A percentile compares a stretch with the other conserved stretches of the same genome.
These are phyloP conservation scores for Dactylis glomerata DNA, from an alignment of 176 grass and related monocot species.

Conservation along the genomic window DNA sequence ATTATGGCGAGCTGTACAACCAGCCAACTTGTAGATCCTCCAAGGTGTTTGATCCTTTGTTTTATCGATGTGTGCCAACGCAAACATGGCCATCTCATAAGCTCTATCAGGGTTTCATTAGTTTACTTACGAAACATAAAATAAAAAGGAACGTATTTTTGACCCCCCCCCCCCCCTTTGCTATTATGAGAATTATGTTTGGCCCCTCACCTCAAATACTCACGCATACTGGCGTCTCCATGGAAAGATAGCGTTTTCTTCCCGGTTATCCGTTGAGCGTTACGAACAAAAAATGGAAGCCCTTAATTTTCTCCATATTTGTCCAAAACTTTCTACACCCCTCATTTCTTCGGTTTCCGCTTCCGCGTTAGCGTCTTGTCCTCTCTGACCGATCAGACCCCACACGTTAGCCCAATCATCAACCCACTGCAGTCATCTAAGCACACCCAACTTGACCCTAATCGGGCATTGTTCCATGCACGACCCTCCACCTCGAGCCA, in stretches of 20 bases:
- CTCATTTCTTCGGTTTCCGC: not conserved
- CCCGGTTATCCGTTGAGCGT: not conserved
- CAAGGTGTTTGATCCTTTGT: not conserved
- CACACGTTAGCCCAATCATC: not conserved
- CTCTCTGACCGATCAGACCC: not conserved
- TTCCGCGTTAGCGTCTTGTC: not conserved
- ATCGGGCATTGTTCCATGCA: not conserved
- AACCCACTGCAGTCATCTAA: not conserved
- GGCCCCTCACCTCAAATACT: not conserved
- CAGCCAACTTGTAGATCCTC: slow-evolving; percentile 9
- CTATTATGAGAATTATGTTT: not conserved
- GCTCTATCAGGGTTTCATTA: not conserved
- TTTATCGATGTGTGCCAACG: not conserved
- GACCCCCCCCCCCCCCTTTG: no score
- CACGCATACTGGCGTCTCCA: not conserved
- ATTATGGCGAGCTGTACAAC: not conserved
- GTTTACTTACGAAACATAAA: not conserved
- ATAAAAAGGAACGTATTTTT: not conserved
- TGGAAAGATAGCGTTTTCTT: not conserved
- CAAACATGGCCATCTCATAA: not conserved
- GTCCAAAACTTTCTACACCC: not conserved
- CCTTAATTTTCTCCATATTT: not conserved
- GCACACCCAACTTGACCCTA: not conserved
- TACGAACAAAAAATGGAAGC: not conserved
- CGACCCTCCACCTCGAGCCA: not conserved